phyloP scores from a whole-genome alignment of 305 asterid genomes.

The Fraxinus velutina region DNA sequence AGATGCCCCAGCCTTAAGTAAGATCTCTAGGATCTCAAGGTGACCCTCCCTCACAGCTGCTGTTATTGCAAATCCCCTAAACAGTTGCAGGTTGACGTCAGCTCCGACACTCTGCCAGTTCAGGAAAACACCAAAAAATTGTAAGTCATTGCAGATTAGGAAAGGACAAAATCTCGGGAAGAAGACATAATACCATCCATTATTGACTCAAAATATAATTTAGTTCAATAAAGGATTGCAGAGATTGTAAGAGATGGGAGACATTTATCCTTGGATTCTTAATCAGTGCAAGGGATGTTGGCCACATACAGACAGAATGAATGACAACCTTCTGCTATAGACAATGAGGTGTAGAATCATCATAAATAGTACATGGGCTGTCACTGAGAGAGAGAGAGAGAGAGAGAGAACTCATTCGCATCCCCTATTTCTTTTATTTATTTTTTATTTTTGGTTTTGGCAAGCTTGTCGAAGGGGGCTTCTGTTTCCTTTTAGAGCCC shows the following conservation, averaged over 20 bases:
- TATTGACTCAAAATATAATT: neutral
- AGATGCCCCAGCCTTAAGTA: constrained; percentile 73
- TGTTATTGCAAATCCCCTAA: constrained; percentile 63
- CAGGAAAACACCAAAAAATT: constrained; percentile 7
- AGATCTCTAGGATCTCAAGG: constrained; percentile 55
- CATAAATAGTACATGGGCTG: constrained; percentile 19
- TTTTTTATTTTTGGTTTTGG: neutral
- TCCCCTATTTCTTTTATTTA: neutral
- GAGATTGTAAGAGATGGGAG: neutral
- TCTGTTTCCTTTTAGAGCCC: neutral
- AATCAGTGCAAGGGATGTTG: constrained; percentile 13
- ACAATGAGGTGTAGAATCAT: constrained; percentile 19
- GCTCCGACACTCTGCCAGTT: constrained; percentile 63
- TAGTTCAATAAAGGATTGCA: neutral
- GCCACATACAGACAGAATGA: constrained; percentile 15
- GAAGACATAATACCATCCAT: neutral
- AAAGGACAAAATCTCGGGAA: constrained; percentile 5
- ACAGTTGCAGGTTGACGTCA: constrained; percentile 62
- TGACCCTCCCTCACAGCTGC: constrained; percentile 78
- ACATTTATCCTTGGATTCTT: neutral
- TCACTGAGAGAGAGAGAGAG: neutral
- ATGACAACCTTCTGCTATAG: constrained; percentile 10
- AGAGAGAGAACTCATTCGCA: neutral
- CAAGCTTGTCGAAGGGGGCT: neutral
- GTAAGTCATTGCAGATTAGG: constrained; percentile 7